phyloP scores from a whole-genome alignment of 2,329 filamentous ascomycete genomes.

The Fusarium pseudonygamai region DNA sequence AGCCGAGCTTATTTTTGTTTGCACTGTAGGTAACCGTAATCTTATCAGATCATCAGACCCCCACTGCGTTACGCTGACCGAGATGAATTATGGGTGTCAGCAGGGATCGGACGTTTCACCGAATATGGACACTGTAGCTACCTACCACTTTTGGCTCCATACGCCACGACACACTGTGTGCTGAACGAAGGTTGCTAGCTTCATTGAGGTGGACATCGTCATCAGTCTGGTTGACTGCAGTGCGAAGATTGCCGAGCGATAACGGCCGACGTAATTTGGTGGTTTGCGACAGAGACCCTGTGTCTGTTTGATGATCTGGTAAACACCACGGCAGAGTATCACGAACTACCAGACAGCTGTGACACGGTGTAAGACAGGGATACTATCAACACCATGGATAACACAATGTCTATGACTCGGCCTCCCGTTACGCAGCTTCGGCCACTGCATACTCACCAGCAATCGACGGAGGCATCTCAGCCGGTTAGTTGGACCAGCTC shows the following conservation, averaged over 20 bases:
- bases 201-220: conserved; percentile 5
- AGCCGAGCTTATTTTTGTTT: neutral
- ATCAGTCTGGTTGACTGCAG: neutral
- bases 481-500: neutral
- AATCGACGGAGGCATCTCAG: neutral
- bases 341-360: neutral
- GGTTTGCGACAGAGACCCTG: neutral
- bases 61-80: neutral
- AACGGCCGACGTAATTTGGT: neutral
- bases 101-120: conserved; percentile 16
- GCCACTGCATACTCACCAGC: conserved; percentile 11
- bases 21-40: conserved; percentile 5
- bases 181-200: neutral
- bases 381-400: conserved; percentile 4
- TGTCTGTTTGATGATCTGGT: neutral
- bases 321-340: neutral
- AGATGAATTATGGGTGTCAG: conserved; percentile 1
- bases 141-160: neutral
- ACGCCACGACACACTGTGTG: conserved; percentile 1
- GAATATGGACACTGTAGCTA: neutral
- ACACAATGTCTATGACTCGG: neutral
- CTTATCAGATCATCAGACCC: conserved; percentile 21
- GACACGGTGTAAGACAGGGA: neutral
- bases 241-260: neutral
- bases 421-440: conserved; percentile 24